These are phyloP conservation scores for Wakefieldia striispora DNA, from an alignment of 768 basidiomycete genomes.

Conservation along the genomic window DNA sequence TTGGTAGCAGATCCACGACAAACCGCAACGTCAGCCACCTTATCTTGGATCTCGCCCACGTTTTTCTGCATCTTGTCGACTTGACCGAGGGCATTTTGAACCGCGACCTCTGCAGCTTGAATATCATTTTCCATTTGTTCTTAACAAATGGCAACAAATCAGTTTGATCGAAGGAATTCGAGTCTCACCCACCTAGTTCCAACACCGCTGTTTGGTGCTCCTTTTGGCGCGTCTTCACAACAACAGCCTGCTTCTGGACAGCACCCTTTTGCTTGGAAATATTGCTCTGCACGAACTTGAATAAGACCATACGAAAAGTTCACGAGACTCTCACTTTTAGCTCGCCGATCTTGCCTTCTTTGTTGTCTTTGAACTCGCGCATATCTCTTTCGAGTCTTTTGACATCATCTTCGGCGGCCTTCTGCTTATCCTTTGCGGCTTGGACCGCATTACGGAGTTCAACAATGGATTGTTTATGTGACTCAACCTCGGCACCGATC, in stretches of 20 bases:
- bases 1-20: not conserved
- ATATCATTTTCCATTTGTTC: constrained; percentile 35
- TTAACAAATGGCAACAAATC: not conserved
- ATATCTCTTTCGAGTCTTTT: constrained; percentile 94
- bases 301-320: not conserved
- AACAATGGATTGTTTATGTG: constrained; percentile 59
- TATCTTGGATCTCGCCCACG: constrained; percentile 52
- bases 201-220: constrained; percentile 84
- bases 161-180: not conserved
- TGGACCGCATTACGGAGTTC: constrained; percentile 59
- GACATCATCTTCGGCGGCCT: constrained; percentile 69
- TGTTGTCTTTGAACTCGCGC: constrained; percentile 98
- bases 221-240: constrained; percentile 85
- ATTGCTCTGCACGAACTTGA: constrained; percentile 42
- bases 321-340: constrained; percentile 61
- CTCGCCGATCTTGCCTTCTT: constrained; percentile 93
- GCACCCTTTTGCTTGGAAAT: constrained; percentile 80
- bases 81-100: constrained; percentile 36
- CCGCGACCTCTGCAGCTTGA: constrained; percentile 17
- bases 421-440: constrained; percentile 72
- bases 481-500: constrained; percentile 80
- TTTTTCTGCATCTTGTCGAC: constrained; percentile 60
- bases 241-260: constrained; percentile 76
- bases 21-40: constrained; percentile 37
- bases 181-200: constrained; percentile 68